Percentiles rank a stretch among this genome's conserved stretches.
Conservation (phyloP, 148 eudicot genomes). For the Polygonum aviculare region DNA sequence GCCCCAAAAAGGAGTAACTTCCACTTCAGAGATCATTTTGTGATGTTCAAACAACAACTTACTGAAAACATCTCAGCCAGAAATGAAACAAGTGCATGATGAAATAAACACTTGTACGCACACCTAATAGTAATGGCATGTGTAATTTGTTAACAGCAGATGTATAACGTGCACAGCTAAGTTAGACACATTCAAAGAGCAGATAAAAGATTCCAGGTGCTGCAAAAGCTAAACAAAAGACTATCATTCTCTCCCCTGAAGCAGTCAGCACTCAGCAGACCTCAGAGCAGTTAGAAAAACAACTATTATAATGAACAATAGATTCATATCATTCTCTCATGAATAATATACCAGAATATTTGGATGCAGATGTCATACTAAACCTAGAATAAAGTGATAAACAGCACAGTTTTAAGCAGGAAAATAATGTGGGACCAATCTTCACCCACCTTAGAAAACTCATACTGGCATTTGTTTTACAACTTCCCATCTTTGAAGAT, state of each 20-base stretch:
- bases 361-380: too few species aligned
- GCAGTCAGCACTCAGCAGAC: too few species aligned
- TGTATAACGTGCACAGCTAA: too few species aligned
- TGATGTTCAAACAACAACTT: not conserved
- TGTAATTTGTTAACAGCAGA: too few species aligned
- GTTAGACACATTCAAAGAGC: too few species aligned
- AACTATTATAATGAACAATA: not conserved
- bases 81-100: not conserved
- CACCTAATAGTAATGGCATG: too few species aligned
- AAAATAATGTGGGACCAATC: not conserved
- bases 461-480: not conserved
- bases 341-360: not conserved
- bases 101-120: not conserved
- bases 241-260: too few species aligned
- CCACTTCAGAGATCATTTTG: not conserved
- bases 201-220: too few species aligned
- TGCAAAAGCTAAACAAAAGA: too few species aligned
- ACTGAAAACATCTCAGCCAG: not conserved
- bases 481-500: not conserved
- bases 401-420: not conserved
- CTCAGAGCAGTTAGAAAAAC: too few species aligned
- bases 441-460: not conserved
- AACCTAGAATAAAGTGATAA: too few species aligned
- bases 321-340: not conserved
- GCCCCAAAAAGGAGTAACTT: not conserved